These are phyloP conservation scores for Periconia sp. DNA, from an alignment of 2,329 filamentous ascomycete species.

Conservation along the genomic window DNA sequence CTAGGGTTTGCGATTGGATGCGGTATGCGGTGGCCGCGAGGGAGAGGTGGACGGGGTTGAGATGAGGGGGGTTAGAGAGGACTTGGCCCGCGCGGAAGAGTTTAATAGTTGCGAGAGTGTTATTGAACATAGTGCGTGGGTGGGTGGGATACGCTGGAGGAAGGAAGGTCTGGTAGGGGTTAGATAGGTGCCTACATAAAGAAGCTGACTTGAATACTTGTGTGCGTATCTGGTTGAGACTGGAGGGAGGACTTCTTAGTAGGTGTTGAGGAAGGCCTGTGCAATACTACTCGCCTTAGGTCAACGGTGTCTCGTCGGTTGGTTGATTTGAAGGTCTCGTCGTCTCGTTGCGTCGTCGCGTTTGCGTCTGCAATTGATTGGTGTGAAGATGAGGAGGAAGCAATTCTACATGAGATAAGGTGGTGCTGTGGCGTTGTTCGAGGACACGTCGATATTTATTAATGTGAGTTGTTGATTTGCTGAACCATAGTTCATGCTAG, in stretches of 20 bases:
- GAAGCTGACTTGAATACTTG: too few species aligned
- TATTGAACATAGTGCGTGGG: slow-evolving; percentile 3
- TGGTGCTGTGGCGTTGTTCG: slow-evolving; percentile 2
- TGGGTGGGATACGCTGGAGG: too few species aligned
- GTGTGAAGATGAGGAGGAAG: slow-evolving; percentile 5
- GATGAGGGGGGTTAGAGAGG: slow-evolving; percentile 2
- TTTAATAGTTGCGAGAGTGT: slow-evolving; percentile 4
- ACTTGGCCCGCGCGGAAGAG: slow-evolving; percentile 5
- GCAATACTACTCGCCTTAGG: too few species aligned
- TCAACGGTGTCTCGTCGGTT: too few species aligned
- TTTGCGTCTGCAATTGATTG: slow-evolving; percentile 5
- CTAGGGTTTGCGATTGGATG: slow-evolving; percentile 7
- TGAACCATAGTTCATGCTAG: slow-evolving; percentile 6
- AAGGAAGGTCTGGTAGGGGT: too few species aligned
- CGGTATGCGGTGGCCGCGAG: slow-evolving; percentile 4
- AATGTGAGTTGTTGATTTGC: slow-evolving; percentile 3
- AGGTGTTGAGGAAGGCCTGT: too few species aligned
- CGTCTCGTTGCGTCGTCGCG: slow-evolving; percentile 2
- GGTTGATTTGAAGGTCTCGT: slow-evolving; percentile 6
- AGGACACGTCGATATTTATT: slow-evolving; percentile 8
- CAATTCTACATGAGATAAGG: slow-evolving; percentile 3
- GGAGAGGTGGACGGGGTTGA: slow-evolving; percentile 7
- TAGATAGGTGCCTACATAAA: too few species aligned
- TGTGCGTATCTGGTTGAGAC: slow-evolving; percentile 4
- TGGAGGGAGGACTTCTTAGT: too few species aligned